phyloP scores from a whole-genome alignment of 1,284 basidiomycete species.

The Gomphus sp. region DNA sequence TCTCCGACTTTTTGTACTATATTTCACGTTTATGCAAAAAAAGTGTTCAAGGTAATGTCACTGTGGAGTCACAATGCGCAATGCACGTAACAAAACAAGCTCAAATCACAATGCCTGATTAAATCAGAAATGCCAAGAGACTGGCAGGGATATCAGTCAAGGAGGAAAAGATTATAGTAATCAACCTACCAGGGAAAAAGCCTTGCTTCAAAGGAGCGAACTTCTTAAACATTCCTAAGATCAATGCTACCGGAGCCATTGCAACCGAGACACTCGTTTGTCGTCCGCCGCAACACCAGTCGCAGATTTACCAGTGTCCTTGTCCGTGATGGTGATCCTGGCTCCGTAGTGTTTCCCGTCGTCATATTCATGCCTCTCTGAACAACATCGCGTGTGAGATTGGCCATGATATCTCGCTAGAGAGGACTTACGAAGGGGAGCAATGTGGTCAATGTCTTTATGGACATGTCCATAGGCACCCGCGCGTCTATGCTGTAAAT shows the following conservation, averaged over 20 bases:
- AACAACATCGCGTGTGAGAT: not conserved
- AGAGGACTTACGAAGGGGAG: conserved; percentile 49
- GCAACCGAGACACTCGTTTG: conserved; percentile 89
- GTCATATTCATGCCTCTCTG: conserved; percentile 30
- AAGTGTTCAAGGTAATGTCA: too few species aligned
- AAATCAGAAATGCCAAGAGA: not conserved
- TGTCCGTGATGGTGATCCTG: conserved; percentile 57
- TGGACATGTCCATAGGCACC: conserved; percentile 70
- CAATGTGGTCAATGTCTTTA: conserved; percentile 55
- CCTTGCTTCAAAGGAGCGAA: not conserved
- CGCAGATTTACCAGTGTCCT: conserved; percentile 46
- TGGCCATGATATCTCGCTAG: not conserved
- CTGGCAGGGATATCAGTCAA: not conserved
- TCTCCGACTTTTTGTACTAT: too few species aligned
- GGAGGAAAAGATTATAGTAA: not conserved
- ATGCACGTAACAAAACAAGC: too few species aligned
- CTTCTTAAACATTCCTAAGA: conserved; percentile 57
- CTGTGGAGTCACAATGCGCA: too few species aligned
- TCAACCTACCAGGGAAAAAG: not conserved
- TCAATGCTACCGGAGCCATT: conserved; percentile 60
- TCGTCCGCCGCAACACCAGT: conserved; percentile 65
- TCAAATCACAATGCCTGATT: too few species aligned
- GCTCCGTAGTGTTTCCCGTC: conserved; percentile 44
- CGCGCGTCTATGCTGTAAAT: conserved; percentile 54
- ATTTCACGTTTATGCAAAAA: too few species aligned